Percentiles rank a stretch among this genome's conserved stretches.
Conservation (phyloP, 2,329 filamentous ascomycete genomes). For the Cladorrhinum sp. region DNA sequence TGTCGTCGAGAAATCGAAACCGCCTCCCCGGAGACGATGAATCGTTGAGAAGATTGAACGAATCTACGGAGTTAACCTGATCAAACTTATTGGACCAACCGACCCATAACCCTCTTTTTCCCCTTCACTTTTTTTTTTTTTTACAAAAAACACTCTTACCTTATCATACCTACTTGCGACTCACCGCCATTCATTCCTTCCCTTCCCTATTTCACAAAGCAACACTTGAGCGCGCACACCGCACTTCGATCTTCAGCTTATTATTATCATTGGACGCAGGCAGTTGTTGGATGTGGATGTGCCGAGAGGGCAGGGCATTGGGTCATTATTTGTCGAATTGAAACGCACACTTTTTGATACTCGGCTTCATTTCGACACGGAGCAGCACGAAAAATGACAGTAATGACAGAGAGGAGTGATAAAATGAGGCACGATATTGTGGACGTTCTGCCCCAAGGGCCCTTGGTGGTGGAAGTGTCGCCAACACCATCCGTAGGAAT, state of each 20-base stretch:
- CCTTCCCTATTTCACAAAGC: not conserved
- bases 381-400: not conserved
- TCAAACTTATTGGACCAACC: not conserved
- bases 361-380: not conserved
- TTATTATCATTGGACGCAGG: not conserved
- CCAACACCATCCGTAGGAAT: not conserved
- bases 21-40: not conserved
- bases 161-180: constrained; percentile 2
- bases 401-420: not conserved
- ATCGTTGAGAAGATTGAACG: not conserved
- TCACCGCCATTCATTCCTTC: constrained; percentile 16
- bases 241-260: not conserved
- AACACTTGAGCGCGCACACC: too few species aligned
- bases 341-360: not conserved
- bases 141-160: not conserved
- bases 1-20: not conserved
- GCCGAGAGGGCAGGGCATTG: not conserved
- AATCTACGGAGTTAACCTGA: not conserved
- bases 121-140: constrained; percentile 12
- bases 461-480: not conserved
- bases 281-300: not conserved
- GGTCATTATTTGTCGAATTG: not conserved
- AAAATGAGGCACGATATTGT: constrained; percentile 8
- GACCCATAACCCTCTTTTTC: constrained; percentile 5
- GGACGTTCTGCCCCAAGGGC: not conserved